Conservation (phyloP, 352 stramenopile species). For the Phytophthora hibernalis region DNA sequence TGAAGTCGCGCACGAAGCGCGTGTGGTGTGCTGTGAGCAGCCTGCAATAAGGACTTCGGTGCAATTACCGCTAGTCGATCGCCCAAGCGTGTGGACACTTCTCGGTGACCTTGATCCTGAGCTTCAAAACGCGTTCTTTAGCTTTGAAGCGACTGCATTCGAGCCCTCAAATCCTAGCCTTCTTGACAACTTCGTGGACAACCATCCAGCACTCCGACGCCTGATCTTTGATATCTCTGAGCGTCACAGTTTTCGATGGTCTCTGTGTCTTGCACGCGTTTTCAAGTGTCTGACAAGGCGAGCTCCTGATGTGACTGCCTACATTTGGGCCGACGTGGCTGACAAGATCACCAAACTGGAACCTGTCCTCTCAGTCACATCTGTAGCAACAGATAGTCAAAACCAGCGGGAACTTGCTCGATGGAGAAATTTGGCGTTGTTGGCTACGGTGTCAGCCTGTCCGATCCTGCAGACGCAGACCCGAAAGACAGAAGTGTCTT, state of each 20-base stretch:
- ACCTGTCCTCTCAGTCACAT: constrained; percentile 50
- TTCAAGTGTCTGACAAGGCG: constrained; percentile 48
- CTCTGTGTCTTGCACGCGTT: constrained; percentile 50
- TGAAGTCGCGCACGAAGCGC: constrained; percentile 34
- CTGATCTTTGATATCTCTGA: constrained; percentile 23
- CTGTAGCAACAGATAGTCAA: background rate
- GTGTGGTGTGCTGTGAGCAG: constrained; percentile 10
- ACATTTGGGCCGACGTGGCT: constrained; percentile 71
- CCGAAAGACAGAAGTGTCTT: constrained; percentile 30
- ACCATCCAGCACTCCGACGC: constrained; percentile 11
- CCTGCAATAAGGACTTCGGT: constrained; percentile 6
- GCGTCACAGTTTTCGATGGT: constrained; percentile 65
- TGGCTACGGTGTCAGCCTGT: constrained; percentile 61
- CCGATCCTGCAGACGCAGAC: constrained; percentile 38
- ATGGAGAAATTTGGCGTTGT: constrained; percentile 72
- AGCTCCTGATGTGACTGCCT: constrained; percentile 61
- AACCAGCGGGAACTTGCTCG: constrained; percentile 50
- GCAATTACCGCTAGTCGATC: constrained; percentile 20
- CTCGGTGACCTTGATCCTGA: constrained; percentile 39
- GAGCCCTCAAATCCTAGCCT: background rate
- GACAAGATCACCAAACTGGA: constrained; percentile 73
- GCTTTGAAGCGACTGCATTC: constrained; percentile 13
- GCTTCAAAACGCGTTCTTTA: constrained; percentile 41
- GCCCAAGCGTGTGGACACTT: constrained; percentile 33
- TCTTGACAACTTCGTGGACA: background rate